phyloP scores from a whole-genome alignment of 2,329 filamentous ascomycete genomes.

The Ophiosphaerella korrae region DNA sequence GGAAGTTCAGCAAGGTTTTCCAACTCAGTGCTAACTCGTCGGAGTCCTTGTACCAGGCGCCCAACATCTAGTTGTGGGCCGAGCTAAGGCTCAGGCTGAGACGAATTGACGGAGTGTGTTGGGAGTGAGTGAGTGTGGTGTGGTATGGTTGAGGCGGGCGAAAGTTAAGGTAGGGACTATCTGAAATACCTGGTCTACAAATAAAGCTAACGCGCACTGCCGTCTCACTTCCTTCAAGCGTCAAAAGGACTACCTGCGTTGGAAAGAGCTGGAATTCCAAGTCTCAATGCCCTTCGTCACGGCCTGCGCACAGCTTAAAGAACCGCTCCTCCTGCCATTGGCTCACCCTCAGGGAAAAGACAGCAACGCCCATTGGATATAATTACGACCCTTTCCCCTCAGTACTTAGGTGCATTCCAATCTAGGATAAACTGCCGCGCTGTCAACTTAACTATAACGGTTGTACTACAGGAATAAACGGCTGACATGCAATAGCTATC shows the following conservation, averaged over 20 bases:
- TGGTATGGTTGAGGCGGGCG: too few species aligned
- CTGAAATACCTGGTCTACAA: too few species aligned
- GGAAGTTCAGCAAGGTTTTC: too few species aligned
- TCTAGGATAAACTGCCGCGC: conserved; percentile 10
- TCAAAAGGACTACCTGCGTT: background rate
- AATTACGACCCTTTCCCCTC: conserved; percentile 11
- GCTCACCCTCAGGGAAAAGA: background rate
- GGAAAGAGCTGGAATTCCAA: background rate
- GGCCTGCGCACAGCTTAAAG: conserved; percentile 7
- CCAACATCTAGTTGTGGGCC: too few species aligned
- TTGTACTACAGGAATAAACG: conserved; percentile 17
- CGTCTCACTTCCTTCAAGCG: too few species aligned
- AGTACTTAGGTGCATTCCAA: conserved; percentile 5
- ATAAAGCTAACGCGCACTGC: too few species aligned
- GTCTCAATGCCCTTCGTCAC: background rate
- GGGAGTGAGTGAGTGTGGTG: too few species aligned
- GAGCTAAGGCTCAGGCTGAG: too few species aligned
- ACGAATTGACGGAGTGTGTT: too few species aligned
- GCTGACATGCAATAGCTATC: background rate
- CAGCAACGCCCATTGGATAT: conserved; percentile 9
- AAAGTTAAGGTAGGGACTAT: too few species aligned
- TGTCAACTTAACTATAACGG: conserved; percentile 11
- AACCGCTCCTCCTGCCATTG: conserved; percentile 6
- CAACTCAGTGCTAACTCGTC: too few species aligned
- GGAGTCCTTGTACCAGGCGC: too few species aligned